Base-by-base conservation (phyloP, 768 basidiomycete genomes). In the Phylloporus scabripes region DNA sequence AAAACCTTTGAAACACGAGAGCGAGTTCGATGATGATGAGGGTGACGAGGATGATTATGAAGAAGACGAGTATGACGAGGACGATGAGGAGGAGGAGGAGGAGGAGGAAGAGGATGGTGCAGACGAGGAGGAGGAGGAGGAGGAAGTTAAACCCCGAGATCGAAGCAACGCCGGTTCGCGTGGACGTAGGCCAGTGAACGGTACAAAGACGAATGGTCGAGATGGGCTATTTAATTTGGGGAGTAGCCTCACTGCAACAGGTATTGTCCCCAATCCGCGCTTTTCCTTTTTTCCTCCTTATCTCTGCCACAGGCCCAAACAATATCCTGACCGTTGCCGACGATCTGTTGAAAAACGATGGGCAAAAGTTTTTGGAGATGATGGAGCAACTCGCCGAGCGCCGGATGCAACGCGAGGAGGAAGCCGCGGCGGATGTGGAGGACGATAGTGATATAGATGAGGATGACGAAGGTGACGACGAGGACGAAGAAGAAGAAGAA, bases 311-410 rank as follows among this genome's bases (percentile, higher is more conserved):
- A 87, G 86, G 84, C 48, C 85, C 85, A 67, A 93, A 91, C 61
- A 94, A 93, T 61, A 97, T 99, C 65, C 77, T 99, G 39, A 99
- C 96, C 18, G 95, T 99, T 46, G 96, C 96, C 40, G 96, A 99
- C 64, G 96, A 99, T 71, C 80, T 99, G 39, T 77, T 99, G 59
- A 96, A 96, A 76, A 98, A 98, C 61, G 94, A 99, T 61, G 95
- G 95, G 2, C 91, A 93, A 62, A 97, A 96, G 74, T 99, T 99
- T 73, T 73, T 99, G 60, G 96, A 99, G 74, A 99, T 99, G 96
- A 99, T 99, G 96, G 96, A 98, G 67, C 92, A 95, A 69, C 79
- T 99, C 17, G 94, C 95, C 0, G 92, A 96, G 62, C 80, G 92
- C 43, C 80, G 95, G 39, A 91, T 95, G 80, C 85, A 89, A 58